Percentiles rank a stretch among this genome's conserved stretches.
These are phyloP conservation scores for Eudorina sp. DNA, from an alignment of 139 green algal genomes.

Conservation along the genomic window DNA sequence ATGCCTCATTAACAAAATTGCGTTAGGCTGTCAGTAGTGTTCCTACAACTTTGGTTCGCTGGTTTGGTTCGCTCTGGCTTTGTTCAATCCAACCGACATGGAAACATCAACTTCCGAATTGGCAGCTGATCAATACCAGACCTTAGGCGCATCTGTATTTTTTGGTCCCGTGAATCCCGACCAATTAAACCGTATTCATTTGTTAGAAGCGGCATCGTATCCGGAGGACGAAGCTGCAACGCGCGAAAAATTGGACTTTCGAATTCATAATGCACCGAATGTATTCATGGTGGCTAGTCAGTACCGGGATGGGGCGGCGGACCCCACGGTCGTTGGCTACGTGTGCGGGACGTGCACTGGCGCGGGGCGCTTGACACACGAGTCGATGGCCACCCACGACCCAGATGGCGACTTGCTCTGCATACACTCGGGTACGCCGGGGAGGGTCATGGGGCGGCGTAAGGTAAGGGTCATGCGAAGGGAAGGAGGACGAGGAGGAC, in stretches of 20 bases:
- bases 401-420: conserved; percentile 63
- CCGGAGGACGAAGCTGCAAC: conserved; percentile 50
- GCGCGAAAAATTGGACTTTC: conserved; percentile 45
- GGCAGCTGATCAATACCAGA: conserved; percentile 3
- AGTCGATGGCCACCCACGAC: conserved; percentile 76
- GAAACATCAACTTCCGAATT: too few relatives aligned
- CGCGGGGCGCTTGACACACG: conserved; percentile 65
- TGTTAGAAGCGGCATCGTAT: conserved; percentile 15
- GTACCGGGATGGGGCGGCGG: not conserved
- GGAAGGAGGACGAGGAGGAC: too few relatives aligned
- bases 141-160: not conserved
- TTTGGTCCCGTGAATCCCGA: conserved; percentile 33
- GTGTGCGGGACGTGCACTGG: conserved; percentile 71
- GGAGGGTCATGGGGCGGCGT: too few relatives aligned
- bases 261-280: conserved; percentile 33
- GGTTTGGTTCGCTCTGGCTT: too few relatives aligned
- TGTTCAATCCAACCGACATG: too few relatives aligned
- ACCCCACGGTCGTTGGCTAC: conserved; percentile 7
- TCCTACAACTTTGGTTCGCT: too few relatives aligned
- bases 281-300: conserved; percentile 50
- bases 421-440: conserved; percentile 62
- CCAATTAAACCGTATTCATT: not conserved
- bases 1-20: too few relatives aligned
- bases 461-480: too few relatives aligned
- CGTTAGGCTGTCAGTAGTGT: too few relatives aligned